phyloP scores from a whole-genome alignment of 2,329 filamentous ascomycete species.

The Diaporthe vexans region DNA sequence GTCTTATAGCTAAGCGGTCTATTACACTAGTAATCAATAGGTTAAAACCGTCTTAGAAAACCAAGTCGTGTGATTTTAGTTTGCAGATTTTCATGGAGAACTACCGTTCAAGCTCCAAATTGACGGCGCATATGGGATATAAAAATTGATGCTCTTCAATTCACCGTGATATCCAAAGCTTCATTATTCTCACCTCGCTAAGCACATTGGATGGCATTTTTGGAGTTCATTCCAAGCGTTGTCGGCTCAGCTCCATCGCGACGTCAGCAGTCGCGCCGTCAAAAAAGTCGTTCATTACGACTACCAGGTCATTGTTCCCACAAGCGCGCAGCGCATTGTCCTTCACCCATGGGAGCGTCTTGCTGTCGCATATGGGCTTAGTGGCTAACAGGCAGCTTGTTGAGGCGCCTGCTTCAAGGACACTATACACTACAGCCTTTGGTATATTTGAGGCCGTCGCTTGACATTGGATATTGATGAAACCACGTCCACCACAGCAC shows the following conservation, averaged over 20 bases:
- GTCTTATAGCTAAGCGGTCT: too few relatives aligned
- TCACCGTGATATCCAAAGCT: neutral
- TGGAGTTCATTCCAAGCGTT: slow-evolving; percentile 49
- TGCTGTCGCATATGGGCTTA: slow-evolving; percentile 62
- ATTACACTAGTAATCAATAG: too few relatives aligned
- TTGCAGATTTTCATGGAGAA: too few relatives aligned
- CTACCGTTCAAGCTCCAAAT: too few relatives aligned
- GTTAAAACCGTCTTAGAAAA: too few relatives aligned
- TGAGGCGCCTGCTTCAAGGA: slow-evolving; percentile 58
- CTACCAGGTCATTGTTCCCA: slow-evolving; percentile 55
- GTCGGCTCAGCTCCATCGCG: slow-evolving; percentile 55
- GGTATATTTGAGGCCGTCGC: slow-evolving; percentile 65
- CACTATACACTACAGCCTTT: slow-evolving; percentile 59
- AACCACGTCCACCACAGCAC: slow-evolving; percentile 51
- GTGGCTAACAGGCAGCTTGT: slow-evolving; percentile 62
- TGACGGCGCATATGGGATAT: too few relatives aligned
- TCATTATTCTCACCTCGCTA: neutral
- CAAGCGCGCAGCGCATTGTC: slow-evolving; percentile 56
- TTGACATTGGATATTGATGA: slow-evolving; percentile 63
- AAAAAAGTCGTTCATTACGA: slow-evolving; percentile 66
- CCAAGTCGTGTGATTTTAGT: too few relatives aligned
- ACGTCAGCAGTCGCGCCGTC: slow-evolving; percentile 64
- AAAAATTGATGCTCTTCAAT: too few relatives aligned
- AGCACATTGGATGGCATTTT: neutral
- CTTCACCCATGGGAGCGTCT: slow-evolving; percentile 62